A percentile compares a stretch with the other conserved stretches of the same genome.
Evolutionary conservation across 1,139 yeast species (phyloP).

Genomic region (Zygosaccharomyces pseudobailii): DNA sequence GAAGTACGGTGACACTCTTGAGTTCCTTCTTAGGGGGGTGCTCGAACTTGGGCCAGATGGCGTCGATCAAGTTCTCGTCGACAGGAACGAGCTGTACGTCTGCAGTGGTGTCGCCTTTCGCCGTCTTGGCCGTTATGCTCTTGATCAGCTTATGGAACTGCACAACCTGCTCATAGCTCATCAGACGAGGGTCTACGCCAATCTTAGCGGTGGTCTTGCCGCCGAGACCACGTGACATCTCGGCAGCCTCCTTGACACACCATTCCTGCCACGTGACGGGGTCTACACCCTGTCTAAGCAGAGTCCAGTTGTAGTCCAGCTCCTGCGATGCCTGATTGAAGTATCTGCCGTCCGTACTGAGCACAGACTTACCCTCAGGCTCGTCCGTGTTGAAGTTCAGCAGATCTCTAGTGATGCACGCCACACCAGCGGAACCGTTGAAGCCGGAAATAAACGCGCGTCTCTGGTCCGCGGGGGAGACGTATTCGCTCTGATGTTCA

Average conservation of each 20-base stretch:
- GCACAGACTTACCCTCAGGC: constrained; percentile 54
- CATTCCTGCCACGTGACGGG: constrained; percentile 88
- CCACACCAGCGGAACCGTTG: constrained; percentile 94
- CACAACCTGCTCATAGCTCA: constrained; percentile 46
- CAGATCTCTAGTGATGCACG: constrained; percentile 72
- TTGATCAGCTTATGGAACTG: constrained; percentile 37
- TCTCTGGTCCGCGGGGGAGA: constrained; percentile 72
- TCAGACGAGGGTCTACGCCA: constrained; percentile 62
- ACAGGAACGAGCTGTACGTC: constrained; percentile 60
- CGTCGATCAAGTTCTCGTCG: constrained; percentile 65
- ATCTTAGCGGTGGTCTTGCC: constrained; percentile 36
- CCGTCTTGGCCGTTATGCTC: constrained; percentile 4
- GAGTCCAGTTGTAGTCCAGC: constrained; percentile 81
- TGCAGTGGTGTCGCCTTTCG: constrained; percentile 19
- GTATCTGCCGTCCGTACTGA: constrained; percentile 94
- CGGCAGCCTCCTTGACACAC: constrained; percentile 61
- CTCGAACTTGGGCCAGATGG: constrained; percentile 61
- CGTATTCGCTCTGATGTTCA: constrained; percentile 91
- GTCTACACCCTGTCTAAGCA: constrained; percentile 76
- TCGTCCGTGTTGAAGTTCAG: constrained; percentile 37
- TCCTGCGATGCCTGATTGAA: constrained; percentile 87
- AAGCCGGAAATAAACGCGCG: constrained; percentile 84
- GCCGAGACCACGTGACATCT: constrained; percentile 43
- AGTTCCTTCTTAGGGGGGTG: constrained; percentile 45
- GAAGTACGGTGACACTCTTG: constrained; percentile 44